phyloP scores from a whole-genome alignment of 225 moss, liverwort and hornwort genomes.

The Asterella californica region DNA sequence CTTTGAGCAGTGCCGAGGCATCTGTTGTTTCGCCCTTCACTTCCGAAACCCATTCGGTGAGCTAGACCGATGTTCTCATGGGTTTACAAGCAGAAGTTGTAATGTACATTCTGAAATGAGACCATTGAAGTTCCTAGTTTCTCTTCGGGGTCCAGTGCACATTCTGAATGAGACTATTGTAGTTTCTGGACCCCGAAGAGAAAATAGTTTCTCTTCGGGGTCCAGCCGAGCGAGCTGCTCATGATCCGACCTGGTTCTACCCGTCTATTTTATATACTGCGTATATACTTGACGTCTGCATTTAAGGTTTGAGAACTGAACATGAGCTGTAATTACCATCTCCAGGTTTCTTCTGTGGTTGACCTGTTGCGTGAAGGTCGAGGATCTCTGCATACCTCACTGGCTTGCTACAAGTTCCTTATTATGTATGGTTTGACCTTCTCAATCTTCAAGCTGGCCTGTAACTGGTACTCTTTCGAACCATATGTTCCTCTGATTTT shows the following conservation, averaged over 20 bases:
- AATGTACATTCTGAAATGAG: not conserved
- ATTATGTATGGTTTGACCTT: slow-evolving; percentile 71
- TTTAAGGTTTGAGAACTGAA: not conserved
- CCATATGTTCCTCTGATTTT: too few species aligned
- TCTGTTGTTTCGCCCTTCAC: slow-evolving; percentile 65
- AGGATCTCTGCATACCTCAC: slow-evolving; percentile 72
- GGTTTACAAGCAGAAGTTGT: not conserved
- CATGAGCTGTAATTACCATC: not conserved
- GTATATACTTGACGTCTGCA: not conserved
- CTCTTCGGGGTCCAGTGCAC: not conserved
- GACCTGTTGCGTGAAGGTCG: slow-evolving; percentile 65
- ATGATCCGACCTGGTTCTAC: too few species aligned
- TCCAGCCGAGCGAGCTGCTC: not conserved
- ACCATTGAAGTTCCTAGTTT: not conserved
- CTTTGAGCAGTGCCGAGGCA: slow-evolving; percentile 62
- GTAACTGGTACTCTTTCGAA: slow-evolving; percentile 39
- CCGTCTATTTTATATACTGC: not conserved
- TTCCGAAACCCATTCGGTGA: slow-evolving; percentile 53
- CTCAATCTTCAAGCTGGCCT: slow-evolving; percentile 56
- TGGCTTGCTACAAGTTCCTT: slow-evolving; percentile 75
- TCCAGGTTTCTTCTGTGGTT: slow-evolving; percentile 54
- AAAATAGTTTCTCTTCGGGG: not conserved
- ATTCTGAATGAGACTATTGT: not conserved
- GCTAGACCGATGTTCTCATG: not conserved
- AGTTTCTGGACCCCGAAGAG: too few species aligned